Conservation (phyloP, 176 grass and related monocot genomes). For the Elaeis guineensis region DNA sequence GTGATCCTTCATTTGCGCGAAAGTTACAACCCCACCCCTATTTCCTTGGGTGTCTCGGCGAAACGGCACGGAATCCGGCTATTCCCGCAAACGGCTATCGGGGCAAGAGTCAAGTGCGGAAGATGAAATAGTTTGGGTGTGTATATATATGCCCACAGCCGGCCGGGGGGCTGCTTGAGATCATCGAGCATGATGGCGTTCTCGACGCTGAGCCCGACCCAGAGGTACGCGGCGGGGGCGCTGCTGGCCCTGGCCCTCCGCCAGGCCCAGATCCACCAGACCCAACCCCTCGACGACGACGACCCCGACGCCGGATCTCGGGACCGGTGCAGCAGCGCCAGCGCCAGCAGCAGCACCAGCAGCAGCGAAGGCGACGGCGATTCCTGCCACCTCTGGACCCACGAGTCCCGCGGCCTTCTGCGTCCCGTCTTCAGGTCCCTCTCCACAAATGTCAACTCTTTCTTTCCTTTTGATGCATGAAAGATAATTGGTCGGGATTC, state of each 20-base stretch:
- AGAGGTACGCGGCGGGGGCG: slow-evolving; percentile 80
- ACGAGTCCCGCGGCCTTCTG: slow-evolving; percentile 80
- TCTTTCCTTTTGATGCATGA: not conserved
- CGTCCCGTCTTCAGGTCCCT: slow-evolving; percentile 73
- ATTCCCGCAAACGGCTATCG: no score
- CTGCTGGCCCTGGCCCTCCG: slow-evolving; percentile 79
- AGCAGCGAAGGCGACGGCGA: slow-evolving; percentile 9
- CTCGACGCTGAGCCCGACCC: slow-evolving; percentile 66
- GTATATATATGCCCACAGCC: no score
- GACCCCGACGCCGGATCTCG: slow-evolving; percentile 4
- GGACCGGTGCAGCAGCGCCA: slow-evolving; percentile 27
- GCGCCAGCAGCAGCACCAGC: slow-evolving; percentile 21
- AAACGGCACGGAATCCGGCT: no score
- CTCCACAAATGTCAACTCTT: not conserved
- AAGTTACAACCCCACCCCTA: no score
- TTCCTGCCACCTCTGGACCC: slow-evolving; percentile 52
- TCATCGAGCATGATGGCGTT: slow-evolving; percentile 31
- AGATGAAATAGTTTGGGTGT: no score
- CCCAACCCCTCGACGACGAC: slow-evolving; percentile 58
- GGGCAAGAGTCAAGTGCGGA: no score
- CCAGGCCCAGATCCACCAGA: slow-evolving; percentile 93
- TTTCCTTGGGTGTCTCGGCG: no score
- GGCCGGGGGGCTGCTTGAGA: no score
- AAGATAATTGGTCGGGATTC: not conserved
- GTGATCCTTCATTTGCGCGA: no score